Evolutionary conservation across 768 basidiomycete genomes (phyloP).

Genomic region (Termitomyces sp.): DNA sequence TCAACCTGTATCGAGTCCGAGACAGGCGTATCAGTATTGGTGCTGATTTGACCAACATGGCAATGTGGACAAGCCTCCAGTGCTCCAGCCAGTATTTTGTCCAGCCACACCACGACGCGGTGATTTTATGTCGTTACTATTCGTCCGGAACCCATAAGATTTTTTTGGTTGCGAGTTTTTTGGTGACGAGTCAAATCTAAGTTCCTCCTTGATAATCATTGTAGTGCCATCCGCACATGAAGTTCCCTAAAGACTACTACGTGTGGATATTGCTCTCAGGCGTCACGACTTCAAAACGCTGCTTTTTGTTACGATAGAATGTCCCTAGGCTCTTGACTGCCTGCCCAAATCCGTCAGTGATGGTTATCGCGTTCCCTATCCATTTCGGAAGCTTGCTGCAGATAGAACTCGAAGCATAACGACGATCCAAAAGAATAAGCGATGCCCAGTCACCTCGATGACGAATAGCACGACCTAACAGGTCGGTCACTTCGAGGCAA

Average conservation of each 20-base stretch:
- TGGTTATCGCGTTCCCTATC: conserved; percentile 63
- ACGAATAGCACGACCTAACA: conserved; percentile 83
- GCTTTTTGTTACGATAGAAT: conserved; percentile 61
- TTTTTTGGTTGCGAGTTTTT: too few relatives aligned
- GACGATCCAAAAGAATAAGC: conserved; percentile 78
- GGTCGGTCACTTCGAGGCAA: background rate
- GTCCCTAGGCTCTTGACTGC: conserved; percentile 59
- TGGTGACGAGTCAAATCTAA: background rate
- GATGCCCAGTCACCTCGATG: conserved; percentile 91
- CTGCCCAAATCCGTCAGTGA: conserved; percentile 65
- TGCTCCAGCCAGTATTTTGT: too few relatives aligned
- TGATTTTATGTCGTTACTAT: too few relatives aligned
- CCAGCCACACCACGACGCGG: too few relatives aligned
- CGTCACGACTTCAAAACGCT: background rate
- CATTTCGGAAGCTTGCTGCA: conserved; percentile 83
- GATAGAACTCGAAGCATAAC: conserved; percentile 69
- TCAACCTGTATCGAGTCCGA: too few relatives aligned
- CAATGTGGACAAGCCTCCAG: too few relatives aligned
- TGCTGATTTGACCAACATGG: too few relatives aligned
- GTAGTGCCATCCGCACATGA: too few relatives aligned
- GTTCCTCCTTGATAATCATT: background rate
- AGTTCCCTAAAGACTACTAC: background rate
- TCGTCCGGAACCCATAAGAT: too few relatives aligned
- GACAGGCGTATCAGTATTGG: too few relatives aligned
- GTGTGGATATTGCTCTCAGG: background rate